Evolutionary conservation across 495 filamentous ascomycete genomes (phyloP), one percentile per base, ranked within the genome.

Genomic region (Pseudomonodictys pantanalensis): DNA sequence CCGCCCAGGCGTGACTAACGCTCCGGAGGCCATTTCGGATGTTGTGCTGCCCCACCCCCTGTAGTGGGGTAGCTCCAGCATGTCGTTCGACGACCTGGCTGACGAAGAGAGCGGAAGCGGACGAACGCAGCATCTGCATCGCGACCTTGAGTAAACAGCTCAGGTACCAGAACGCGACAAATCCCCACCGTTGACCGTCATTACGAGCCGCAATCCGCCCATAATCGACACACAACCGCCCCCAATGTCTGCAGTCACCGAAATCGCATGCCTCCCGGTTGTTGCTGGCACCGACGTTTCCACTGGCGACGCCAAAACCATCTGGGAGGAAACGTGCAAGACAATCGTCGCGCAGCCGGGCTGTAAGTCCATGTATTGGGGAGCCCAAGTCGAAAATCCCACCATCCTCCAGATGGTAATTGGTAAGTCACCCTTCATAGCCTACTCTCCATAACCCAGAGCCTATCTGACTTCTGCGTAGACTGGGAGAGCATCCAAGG

Each of bases 371-470:
- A 28, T 56, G 0, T 66, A 55, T 43, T 70, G 52, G 56, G 68
- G 68, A 9, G 53, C 42, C 1, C 52, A 65, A 43, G 30, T 68
- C 38, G 68, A 70, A 55, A n/a, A 68, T 23, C 60, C 65, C 24
- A 49, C 62, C 17, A 45, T 44, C 12, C 22, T 60, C 8, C 52
- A 68, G 18, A 22, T 67, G n/a, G 33, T 17, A 32, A 51, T 70
- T 29, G 53, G 67, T 67, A 52, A 11, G 51, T 51, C 18, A 18
- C 12, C 30, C 32, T 12, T 38, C 28, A 26, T 25, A 17, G 28
- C n/a, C 41, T 12, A 29, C 42, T 33, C 22, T 20, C 23, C 33
- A 46, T 12, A 23, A 12, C 28, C 41, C 26, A 25, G 12, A 29
- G 42, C 7, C 44, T 29, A 33, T 29, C 10, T 52, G 22, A 3